phyloP scores from a whole-genome alignment of 2,329 filamentous ascomycete genomes.

The Botryotinia calthae region DNA sequence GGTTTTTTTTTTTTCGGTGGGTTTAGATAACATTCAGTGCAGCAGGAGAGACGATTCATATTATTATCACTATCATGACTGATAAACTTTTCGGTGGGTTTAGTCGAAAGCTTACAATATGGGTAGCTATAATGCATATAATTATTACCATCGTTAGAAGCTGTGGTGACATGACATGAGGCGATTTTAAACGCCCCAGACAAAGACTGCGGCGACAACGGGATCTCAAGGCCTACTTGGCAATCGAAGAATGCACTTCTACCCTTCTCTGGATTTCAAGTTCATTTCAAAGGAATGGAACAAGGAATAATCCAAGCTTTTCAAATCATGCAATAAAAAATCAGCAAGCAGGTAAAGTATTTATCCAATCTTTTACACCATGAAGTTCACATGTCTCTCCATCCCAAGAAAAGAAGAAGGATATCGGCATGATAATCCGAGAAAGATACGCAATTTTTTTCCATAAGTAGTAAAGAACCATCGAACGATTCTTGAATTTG shows the following conservation, averaged over 20 bases:
- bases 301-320: no score
- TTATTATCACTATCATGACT: background rate
- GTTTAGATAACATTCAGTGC: background rate
- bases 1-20: background rate
- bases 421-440: no score
- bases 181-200: background rate
- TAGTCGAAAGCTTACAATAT: background rate
- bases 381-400: background rate
- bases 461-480: background rate
- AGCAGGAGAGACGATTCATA: background rate
- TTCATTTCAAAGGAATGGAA: background rate
- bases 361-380: background rate
- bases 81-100: background rate
- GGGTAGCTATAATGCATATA: background rate
- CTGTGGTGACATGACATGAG: background rate
- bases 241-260: background rate
- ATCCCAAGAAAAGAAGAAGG: background rate
- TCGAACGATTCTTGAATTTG: constrained; percentile 1
- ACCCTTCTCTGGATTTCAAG: background rate
- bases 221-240: background rate
- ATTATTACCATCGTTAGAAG: background rate
- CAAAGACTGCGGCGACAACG: background rate
- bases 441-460: background rate
- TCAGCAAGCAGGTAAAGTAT: background rate
- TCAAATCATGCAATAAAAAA: background rate